phyloP scores from a whole-genome alignment of 1,284 basidiomycete genomes.

The Blastosporella zonata region DNA sequence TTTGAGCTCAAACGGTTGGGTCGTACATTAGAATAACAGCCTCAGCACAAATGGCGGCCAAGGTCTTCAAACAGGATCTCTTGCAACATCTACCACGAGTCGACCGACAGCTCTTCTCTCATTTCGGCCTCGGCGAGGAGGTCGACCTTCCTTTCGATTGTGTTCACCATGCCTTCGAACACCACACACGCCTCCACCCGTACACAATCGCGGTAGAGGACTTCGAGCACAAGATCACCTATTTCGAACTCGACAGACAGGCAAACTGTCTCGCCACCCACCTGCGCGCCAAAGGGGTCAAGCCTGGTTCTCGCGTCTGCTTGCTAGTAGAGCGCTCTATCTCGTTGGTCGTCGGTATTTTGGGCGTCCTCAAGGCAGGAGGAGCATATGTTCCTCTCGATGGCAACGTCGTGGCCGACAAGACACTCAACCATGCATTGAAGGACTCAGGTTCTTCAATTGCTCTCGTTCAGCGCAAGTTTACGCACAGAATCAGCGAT shows the following conservation, averaged over 20 bases:
- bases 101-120: constrained; percentile 43
- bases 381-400: constrained; percentile 59
- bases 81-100: constrained; percentile 29
- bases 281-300: constrained; percentile 43
- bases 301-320: constrained; percentile 48
- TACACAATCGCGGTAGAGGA: constrained; percentile 50
- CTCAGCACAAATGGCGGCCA: background rate
- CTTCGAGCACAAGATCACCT: constrained; percentile 45
- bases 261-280: constrained; percentile 48
- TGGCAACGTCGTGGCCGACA: constrained; percentile 57
- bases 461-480: constrained; percentile 46
- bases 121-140: constrained; percentile 42
- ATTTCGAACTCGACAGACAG: constrained; percentile 45
- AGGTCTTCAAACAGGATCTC: constrained; percentile 5
- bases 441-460: constrained; percentile 42
- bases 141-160: constrained; percentile 41
- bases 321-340: constrained; percentile 54
- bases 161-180: constrained; percentile 57
- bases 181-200: constrained; percentile 39
- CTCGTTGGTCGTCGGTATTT: constrained; percentile 52
- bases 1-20: no score
- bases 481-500: constrained; percentile 37
- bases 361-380: constrained; percentile 56
- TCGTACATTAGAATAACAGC: background rate
- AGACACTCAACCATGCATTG: constrained; percentile 49